Percentiles rank a stretch among this genome's conserved stretches.
These are phyloP conservation scores for Asclepias syriaca DNA, from an alignment of 257 asterid genomes.

Conservation along the genomic window DNA sequence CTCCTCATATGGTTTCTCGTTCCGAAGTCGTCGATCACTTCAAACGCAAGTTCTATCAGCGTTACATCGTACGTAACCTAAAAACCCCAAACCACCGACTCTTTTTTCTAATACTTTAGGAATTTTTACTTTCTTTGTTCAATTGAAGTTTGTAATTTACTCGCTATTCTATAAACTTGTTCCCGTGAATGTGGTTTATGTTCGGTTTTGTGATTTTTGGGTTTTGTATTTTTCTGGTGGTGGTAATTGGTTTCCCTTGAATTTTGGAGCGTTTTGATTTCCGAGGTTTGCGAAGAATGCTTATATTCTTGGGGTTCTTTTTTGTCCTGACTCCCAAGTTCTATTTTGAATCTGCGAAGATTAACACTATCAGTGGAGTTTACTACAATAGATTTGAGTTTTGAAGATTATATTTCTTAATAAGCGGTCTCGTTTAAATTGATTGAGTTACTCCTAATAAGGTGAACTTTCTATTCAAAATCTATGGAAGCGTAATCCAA, in stretches of 20 bases:
- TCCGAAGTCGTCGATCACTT: conserved; percentile 74
- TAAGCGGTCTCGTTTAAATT: background rate
- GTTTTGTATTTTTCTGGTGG: background rate
- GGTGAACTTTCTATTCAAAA: background rate
- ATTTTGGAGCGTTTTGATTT: background rate
- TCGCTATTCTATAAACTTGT: background rate
- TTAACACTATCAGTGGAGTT: background rate
- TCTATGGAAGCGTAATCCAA: background rate
- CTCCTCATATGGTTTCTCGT: conserved; percentile 83
- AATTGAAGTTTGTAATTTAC: background rate
- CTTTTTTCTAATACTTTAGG: background rate
- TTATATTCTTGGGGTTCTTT: background rate
- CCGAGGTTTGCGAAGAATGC: background rate
- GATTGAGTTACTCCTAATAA: background rate
- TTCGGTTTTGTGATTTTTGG: background rate
- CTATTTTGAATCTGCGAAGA: background rate
- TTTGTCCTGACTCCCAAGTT: background rate
- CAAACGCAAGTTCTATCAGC: conserved; percentile 96
- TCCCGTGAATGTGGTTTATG: background rate
- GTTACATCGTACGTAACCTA: conserved; percentile 48
- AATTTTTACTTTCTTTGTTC: background rate
- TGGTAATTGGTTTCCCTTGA: background rate
- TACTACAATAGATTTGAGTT: background rate
- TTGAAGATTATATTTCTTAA: background rate
- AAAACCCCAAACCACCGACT: background rate